phyloP scores from a whole-genome alignment of 371 early-diverging fungal species.

The Mortierella sp. region DNA sequence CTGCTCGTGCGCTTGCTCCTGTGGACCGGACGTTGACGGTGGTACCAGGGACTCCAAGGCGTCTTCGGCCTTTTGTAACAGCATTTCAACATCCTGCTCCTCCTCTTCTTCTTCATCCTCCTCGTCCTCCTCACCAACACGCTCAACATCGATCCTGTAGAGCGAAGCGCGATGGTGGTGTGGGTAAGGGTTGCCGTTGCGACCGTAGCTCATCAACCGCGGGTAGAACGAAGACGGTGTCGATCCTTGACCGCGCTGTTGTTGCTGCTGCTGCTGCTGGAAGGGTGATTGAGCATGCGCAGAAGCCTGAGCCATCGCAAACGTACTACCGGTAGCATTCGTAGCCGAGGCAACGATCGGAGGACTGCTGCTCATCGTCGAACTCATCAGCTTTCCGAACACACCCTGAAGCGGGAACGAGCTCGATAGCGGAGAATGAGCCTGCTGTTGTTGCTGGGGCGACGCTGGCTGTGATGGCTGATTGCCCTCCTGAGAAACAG shows the following conservation, averaged over 20 bases:
- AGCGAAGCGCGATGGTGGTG: conserved; percentile 47
- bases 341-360: conserved; percentile 25
- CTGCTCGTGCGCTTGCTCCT: neutral
- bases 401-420: conserved; percentile 47
- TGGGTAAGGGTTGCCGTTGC: conserved; percentile 26
- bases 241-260: neutral
- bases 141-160: conserved; percentile 52
- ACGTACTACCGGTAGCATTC: conserved; percentile 26
- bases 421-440: neutral
- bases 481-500: neutral
- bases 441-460: conserved; percentile 13
- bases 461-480: conserved; percentile 17
- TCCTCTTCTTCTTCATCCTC: conserved; percentile 35
- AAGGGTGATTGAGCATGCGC: neutral
- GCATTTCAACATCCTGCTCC: neutral
- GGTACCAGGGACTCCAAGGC: neutral
- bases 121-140: conserved; percentile 55
- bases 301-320: conserved; percentile 15
- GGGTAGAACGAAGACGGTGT: conserved; percentile 19
- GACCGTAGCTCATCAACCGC: conserved; percentile 12
- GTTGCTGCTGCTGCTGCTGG: neutral
- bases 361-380: conserved; percentile 19
- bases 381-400: conserved; percentile 32
- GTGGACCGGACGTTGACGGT: no score
- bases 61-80: neutral